Evolutionary conservation across 2,329 filamentous ascomycete species (phyloP).

Genomic region (Tolypocladium nubicola): DNA sequence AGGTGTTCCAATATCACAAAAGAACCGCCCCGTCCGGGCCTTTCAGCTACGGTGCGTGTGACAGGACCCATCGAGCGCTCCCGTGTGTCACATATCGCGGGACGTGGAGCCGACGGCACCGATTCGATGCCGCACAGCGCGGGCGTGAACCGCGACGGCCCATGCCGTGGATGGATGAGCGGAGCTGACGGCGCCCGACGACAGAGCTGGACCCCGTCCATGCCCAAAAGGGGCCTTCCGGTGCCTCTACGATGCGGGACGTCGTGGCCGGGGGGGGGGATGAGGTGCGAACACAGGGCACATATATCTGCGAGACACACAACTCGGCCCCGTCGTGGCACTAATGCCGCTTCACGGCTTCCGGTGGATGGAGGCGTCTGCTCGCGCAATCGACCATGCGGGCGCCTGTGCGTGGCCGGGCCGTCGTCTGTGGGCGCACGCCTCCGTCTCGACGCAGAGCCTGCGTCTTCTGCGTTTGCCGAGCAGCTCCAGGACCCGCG

Average conservation of each 20-base stretch:
- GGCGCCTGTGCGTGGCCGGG: neutral
- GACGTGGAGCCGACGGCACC: neutral
- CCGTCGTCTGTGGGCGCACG: neutral
- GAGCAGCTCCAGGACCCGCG: neutral
- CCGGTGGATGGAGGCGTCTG: neutral
- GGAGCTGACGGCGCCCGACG: neutral
- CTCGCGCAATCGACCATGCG: neutral
- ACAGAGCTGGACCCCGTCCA: neutral
- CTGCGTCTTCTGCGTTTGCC: neutral
- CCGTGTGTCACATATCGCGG: neutral
- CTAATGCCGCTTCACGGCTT: conserved; percentile 1
- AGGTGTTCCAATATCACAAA: neutral
- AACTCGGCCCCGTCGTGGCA: neutral
- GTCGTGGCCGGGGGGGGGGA: neutral
- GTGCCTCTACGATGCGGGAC: neutral
- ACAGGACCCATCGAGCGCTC: neutral
- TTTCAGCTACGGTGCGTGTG: neutral
- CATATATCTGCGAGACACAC: neutral
- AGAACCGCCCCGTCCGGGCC: neutral
- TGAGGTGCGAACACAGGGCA: neutral
- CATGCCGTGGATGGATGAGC: neutral
- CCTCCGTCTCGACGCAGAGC: neutral
- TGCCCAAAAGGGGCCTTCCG: neutral
- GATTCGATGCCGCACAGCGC: neutral
- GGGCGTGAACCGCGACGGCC: neutral